Percentiles rank a stretch among this genome's conserved stretches.
Evolutionary conservation across 768 basidiomycete species (phyloP).

Genomic region (Pulveroboletus ravenelii): DNA sequence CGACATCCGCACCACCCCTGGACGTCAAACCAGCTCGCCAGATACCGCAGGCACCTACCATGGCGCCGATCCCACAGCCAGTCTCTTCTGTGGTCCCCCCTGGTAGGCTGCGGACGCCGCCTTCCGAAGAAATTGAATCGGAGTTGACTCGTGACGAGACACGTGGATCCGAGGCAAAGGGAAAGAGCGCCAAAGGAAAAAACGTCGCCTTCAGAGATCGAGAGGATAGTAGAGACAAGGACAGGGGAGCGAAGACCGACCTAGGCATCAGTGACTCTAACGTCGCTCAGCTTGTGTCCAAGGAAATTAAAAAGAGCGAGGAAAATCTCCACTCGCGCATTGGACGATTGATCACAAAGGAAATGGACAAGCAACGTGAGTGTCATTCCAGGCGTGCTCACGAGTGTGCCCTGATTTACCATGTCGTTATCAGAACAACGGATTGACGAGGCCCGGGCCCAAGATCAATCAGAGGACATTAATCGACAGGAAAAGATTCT

Average conservation of each 20-base stretch:
- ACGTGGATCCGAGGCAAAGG: slow-evolving; percentile 46
- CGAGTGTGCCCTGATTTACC: slow-evolving; percentile 3
- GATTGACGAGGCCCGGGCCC: slow-evolving; percentile 72
- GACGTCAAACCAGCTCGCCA: slow-evolving; percentile 26
- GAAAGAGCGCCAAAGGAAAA: slow-evolving; percentile 48
- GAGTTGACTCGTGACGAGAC: slow-evolving; percentile 60
- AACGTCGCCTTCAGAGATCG: slow-evolving; percentile 61
- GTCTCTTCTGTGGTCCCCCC: slow-evolving; percentile 28
- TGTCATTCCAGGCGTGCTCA: slow-evolving; percentile 13
- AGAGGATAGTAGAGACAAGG: slow-evolving; percentile 43
- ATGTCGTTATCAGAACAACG: slow-evolving; percentile 57
- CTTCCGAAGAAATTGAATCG: slow-evolving; percentile 69
- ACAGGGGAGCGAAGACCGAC: slow-evolving; percentile 27
- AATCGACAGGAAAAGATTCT: slow-evolving; percentile 84
- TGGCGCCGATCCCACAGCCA: slow-evolving; percentile 13
- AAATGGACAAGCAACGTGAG: slow-evolving; percentile 89
- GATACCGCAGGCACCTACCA: slow-evolving; percentile 26
- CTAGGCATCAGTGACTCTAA: slow-evolving; percentile 45
- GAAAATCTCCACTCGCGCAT: slow-evolving; percentile 73
- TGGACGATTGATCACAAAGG: slow-evolving; percentile 74
- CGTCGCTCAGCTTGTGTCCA: slow-evolving; percentile 55
- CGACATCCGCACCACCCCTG: slow-evolving; percentile 11
- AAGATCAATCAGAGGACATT: slow-evolving; percentile 78
- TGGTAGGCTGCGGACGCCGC: slow-evolving; percentile 58
- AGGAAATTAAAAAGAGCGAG: slow-evolving; percentile 81